phyloP scores from a whole-genome alignment of 805 yeast species.

The Kazachstania viticola region DNA sequence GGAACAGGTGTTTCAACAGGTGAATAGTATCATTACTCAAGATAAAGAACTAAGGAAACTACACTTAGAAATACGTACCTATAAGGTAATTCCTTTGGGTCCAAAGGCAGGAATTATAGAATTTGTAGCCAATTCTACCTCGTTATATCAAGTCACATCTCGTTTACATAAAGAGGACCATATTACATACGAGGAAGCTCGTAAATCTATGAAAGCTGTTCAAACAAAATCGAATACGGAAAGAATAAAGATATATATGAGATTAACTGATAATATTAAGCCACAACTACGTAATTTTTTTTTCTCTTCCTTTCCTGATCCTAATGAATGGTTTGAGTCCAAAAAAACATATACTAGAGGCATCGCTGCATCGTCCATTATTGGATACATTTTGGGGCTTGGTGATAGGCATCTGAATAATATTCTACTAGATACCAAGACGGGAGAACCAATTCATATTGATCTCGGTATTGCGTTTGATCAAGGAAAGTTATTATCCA shows the following conservation, averaged over 20 bases:
- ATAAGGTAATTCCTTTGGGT: conserved; percentile 83
- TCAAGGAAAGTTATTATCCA: conserved; percentile 71
- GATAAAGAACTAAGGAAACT: conserved; percentile 48
- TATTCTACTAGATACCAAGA: conserved; percentile 61
- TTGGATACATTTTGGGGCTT: conserved; percentile 79
- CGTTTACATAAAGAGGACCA: conserved; percentile 50
- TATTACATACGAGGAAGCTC: conserved; percentile 43
- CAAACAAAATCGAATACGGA: conserved; percentile 36
- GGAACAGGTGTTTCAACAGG: conserved; percentile 93
- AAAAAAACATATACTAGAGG: conserved; percentile 62
- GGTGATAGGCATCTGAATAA: conserved; percentile 96
- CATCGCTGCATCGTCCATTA: conserved; percentile 72
- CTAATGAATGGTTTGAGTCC: conserved; percentile 64
- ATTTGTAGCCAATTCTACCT: conserved; percentile 67
- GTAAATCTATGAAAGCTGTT: conserved; percentile 48
- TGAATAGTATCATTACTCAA: conserved; percentile 48
- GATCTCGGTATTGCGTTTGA: conserved; percentile 96
- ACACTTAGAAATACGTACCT: conserved; percentile 61
- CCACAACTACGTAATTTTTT: conserved; percentile 71
- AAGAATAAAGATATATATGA: conserved; percentile 35
- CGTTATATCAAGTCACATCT: conserved; percentile 56
- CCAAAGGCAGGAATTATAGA: conserved; percentile 82
- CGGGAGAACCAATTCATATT: conserved; percentile 92
- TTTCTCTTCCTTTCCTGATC: conserved; percentile 48
- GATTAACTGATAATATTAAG: conserved; percentile 37